Evolutionary conservation across 768 basidiomycete genomes (phyloP).

Genomic region (Imleria badia): DNA sequence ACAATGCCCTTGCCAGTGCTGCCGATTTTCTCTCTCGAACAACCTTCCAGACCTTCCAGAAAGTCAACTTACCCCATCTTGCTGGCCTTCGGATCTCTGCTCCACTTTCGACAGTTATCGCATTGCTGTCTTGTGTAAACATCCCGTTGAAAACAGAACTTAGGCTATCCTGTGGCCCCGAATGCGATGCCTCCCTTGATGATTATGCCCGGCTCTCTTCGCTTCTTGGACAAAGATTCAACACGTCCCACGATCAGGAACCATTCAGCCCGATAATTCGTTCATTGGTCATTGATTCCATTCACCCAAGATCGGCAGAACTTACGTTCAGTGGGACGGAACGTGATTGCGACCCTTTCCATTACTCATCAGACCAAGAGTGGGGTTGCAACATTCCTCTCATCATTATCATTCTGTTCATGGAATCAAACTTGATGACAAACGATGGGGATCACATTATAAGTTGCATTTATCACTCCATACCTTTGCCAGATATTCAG

Average conservation of each 20-base stretch:
- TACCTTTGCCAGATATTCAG: neutral
- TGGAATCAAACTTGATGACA: no score
- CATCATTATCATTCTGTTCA: no score
- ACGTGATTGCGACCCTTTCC: no score
- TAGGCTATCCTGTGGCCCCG: neutral
- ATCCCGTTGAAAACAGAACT: neutral
- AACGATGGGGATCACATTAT: no score
- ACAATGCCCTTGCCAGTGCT: slow-evolving; percentile 26
- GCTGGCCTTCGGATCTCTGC: neutral
- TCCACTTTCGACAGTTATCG: slow-evolving; percentile 2
- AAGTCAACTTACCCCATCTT: neutral
- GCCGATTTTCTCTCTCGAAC: neutral
- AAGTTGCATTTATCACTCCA: neutral
- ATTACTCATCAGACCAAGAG: no score
- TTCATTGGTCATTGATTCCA: no score
- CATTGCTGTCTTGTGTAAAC: slow-evolving; percentile 1
- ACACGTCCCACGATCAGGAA: neutral
- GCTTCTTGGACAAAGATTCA: neutral
- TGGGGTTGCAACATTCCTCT: slow-evolving; percentile 2
- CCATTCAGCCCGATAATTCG: neutral
- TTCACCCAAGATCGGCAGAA: no score
- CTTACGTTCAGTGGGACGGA: neutral
- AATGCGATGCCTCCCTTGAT: neutral
- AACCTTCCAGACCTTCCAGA: neutral
- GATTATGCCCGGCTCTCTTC: neutral